Evolutionary conservation across 2,329 filamentous ascomycete species (phyloP), one percentile per base, ranked within the genome.

Genomic region (Fusarium sarcochroum): DNA sequence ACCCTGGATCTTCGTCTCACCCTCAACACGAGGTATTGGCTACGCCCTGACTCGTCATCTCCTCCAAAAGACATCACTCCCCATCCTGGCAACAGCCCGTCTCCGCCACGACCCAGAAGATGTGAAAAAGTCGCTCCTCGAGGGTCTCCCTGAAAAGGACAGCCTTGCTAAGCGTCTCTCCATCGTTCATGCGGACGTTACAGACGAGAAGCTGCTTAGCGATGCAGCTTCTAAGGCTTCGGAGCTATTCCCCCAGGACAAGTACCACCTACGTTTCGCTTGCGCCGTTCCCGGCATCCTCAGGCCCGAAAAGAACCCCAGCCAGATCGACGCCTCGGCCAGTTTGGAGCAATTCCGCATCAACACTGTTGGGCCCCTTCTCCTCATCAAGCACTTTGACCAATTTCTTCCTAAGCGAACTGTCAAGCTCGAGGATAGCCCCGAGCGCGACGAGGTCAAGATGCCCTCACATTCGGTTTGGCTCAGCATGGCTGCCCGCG

Each of bases 331-430:
- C 60, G 85, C 87, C 59, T 82, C 82, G 20, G 76, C 83, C 35
- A 88, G 91, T 18, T 80, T 92, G n/a, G 80, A 88, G 45, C 93
- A 88, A n/a, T 90, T 93, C 78, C 84, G 85, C 52, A 87, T 92
- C 61, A 97, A 96, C 77, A 84, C 89, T 0, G 81, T 96, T 4
- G 92, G 92, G 0, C 91, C 92, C 1, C 82, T 96, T 74, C 82
- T 96, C 54, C 84, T 95, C 58, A 86, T 93, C 75, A 96, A 96
- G 79, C 89, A 93, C 78, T 92, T 96, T 71, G 83, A 84, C 1
- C 81, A 81, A 1, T 90, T 94, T 72, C 82, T 96, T 5, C 92
- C 93, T 2, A 85, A 82, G 17, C 89, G 87, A 69, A 77, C 82
- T 6, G 82, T 84, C 0, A 65, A 77, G 7, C 68, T 85, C 6